Conservation (phyloP, 2,329 filamentous ascomycete genomes). For the Pseudogymnoascus sp. region DNA sequence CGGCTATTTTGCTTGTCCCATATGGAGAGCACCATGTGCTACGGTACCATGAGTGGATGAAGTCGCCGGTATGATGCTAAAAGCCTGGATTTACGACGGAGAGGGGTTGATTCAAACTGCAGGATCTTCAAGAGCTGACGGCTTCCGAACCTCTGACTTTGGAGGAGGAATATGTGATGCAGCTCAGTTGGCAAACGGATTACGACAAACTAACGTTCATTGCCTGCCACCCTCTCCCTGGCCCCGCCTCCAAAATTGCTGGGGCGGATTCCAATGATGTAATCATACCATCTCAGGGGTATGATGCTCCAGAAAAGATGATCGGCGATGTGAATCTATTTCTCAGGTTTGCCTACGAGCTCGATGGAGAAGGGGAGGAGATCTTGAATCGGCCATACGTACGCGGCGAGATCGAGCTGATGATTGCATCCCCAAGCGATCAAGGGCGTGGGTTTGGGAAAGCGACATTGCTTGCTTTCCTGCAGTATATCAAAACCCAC, state of each 20-base stretch:
- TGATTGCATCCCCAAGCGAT: slow-evolving; percentile 59
- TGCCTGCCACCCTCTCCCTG: slow-evolving; percentile 42
- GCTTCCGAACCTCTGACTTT: slow-evolving; percentile 79
- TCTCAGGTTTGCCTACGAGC: slow-evolving; percentile 50
- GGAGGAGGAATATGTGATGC: slow-evolving; percentile 81
- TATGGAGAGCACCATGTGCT: slow-evolving; percentile 76
- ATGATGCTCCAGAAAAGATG: slow-evolving; percentile 52
- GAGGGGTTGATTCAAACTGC: slow-evolving; percentile 13
- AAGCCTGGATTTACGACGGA: slow-evolving; percentile 35
- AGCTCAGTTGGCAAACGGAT: slow-evolving; percentile 74
- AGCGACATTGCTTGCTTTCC: slow-evolving; percentile 56
- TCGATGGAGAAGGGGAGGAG: slow-evolving; percentile 21
- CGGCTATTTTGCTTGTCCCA: slow-evolving; percentile 66
- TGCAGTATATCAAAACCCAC: slow-evolving; percentile 57
- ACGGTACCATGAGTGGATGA: slow-evolving; percentile 87
- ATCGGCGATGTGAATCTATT: slow-evolving; percentile 78
- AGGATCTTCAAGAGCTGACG: slow-evolving; percentile 74
- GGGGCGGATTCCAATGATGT: not conserved
- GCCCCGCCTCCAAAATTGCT: not conserved
- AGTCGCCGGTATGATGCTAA: slow-evolving; percentile 45
- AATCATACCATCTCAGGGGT: slow-evolving; percentile 30
- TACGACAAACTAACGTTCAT: slow-evolving; percentile 91
- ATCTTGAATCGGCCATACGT: not conserved
- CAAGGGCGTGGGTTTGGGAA: slow-evolving; percentile 58
- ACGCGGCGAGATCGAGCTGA: slow-evolving; percentile 74